Base-by-base conservation (phyloP, 352 stramenopile species). In the Globisporangium barbulae region DNA sequence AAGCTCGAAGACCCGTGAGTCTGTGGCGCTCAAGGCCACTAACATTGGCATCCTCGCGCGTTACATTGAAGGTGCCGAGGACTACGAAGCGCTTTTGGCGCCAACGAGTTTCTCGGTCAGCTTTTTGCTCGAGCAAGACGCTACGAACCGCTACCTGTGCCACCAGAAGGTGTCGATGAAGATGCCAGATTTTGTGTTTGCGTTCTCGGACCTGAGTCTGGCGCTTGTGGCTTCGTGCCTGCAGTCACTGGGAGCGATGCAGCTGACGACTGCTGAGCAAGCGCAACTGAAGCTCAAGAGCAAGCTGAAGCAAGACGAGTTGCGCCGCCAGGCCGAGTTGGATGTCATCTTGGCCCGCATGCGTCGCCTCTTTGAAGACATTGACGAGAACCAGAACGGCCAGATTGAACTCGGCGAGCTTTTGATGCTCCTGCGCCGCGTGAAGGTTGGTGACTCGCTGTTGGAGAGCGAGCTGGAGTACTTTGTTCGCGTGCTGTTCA, bases 161-260 rank as follows among this genome's bases (percentile, higher is more conserved):
- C 72, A 82, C 61, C 73, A 89, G 45, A 77, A 67, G 22, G 66
- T 91, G 42, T 65, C 71, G 59, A 73, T 91, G 60, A 71, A 87
- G 30, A 76, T 90, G 60, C 81, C 83, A 15, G 81, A 91, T 60
- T 70, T 90, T 53, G 64, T 82, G 45, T 58, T 91, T 37, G 76
- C 76, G 69, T 86, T 83, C 10, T 91, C 83, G 17, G 79, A 91
- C 55, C 63, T 90, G 45, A 90, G 80, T 53, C 76, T 91, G 50
- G 85, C 83, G 17, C 52, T 91, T 15, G 60, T 90, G 55, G 79
- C 71, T 33, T 90, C 81, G 30, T 86, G 77, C 48, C 53, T 75
- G 6, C 76, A 84, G 49, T 74, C 78, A 8, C 67, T 90, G 3
- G 39, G 69, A 22, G 67, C 72, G 10, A 81, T 90, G 49, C 71